Evolutionary conservation across 2,329 filamentous ascomycete genomes (phyloP).

Genomic region (Zymoseptoria passerinii): DNA sequence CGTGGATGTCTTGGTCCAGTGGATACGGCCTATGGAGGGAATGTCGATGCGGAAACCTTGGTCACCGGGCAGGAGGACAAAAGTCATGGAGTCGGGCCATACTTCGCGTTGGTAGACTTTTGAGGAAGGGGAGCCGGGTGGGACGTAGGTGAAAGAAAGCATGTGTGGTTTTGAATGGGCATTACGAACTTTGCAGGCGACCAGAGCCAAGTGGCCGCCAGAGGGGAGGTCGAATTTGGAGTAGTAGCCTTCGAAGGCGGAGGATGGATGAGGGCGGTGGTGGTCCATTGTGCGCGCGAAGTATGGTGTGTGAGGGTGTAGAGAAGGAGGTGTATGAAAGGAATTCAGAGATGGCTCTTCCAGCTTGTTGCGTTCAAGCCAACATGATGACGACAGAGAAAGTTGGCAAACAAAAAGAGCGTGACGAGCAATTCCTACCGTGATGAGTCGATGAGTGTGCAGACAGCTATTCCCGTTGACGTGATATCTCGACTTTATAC

Average conservation of each 20-base stretch:
- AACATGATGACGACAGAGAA: not conserved
- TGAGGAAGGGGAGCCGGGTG: slow-evolving; percentile 17
- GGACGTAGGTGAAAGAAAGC: slow-evolving; percentile 45
- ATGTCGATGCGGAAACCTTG: slow-evolving; percentile 36
- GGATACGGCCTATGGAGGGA: slow-evolving; percentile 34
- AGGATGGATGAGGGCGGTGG: slow-evolving; percentile 32
- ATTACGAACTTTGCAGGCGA: slow-evolving; percentile 41
- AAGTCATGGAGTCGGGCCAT: slow-evolving; percentile 36
- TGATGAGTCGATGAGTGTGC: no score
- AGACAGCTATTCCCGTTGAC: no score
- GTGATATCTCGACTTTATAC: no score
- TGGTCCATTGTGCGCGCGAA: slow-evolving; percentile 32
- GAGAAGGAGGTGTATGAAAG: not conserved
- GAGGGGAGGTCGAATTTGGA: slow-evolving; percentile 42
- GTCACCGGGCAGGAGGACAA: slow-evolving; percentile 20
- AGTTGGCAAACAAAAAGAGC: no score
- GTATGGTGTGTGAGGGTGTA: not conserved
- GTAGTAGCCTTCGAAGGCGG: slow-evolving; percentile 45
- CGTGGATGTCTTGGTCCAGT: slow-evolving; percentile 31
- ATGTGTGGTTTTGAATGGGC: slow-evolving; percentile 34
- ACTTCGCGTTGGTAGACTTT: slow-evolving; percentile 37
- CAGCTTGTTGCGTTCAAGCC: not conserved
- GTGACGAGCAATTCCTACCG: not conserved
- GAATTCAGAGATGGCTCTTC: not conserved
- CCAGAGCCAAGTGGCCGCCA: slow-evolving; percentile 39